phyloP scores from a whole-genome alignment of 2,329 filamentous ascomycete genomes.

The Colletotrichum incanum region DNA sequence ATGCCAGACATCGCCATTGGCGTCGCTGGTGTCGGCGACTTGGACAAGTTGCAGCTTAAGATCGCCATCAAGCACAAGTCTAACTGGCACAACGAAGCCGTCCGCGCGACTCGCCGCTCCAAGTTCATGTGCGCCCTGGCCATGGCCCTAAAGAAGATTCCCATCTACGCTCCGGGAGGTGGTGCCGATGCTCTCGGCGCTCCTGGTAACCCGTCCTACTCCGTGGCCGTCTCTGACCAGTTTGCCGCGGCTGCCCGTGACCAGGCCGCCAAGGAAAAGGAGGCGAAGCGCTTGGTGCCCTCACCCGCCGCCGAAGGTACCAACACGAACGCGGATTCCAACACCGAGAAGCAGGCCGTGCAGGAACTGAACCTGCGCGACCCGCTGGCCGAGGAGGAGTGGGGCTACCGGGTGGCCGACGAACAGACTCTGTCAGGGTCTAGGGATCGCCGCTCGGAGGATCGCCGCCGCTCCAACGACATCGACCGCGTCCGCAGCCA shows the following conservation, averaged over 20 bases:
- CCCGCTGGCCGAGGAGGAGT: constrained; percentile 55
- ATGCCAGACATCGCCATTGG: constrained; percentile 86
- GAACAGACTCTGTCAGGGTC: constrained; percentile 53
- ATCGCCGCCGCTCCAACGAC: constrained; percentile 56
- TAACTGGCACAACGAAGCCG: constrained; percentile 89
- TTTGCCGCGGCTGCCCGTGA: constrained; percentile 75
- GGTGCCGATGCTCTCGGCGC: constrained; percentile 74
- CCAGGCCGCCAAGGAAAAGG: constrained; percentile 72
- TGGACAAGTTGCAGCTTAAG: constrained; percentile 89
- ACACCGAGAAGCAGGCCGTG: constrained; percentile 61
- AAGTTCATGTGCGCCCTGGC: constrained; percentile 98
- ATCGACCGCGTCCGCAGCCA: constrained; percentile 56
- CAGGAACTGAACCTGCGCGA: constrained; percentile 61
- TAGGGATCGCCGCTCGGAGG: constrained; percentile 52
- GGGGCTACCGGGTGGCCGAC: constrained; percentile 55
- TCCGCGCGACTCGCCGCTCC: constrained; percentile 85
- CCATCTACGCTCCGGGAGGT: constrained; percentile 86
- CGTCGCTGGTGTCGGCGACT: constrained; percentile 83
- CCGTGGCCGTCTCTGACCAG: constrained; percentile 80
- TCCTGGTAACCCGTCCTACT: constrained; percentile 84
- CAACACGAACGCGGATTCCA: constrained; percentile 43
- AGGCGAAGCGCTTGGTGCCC: constrained; percentile 77
- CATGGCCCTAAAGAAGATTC: constrained; percentile 86
- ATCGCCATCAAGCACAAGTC: constrained; percentile 93
- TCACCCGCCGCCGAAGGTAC: constrained; percentile 46